Percentiles rank a stretch among this genome's conserved stretches.
Evolutionary conservation across 1,139 yeast species (phyloP).

Genomic region (Ogataea hybrid): DNA sequence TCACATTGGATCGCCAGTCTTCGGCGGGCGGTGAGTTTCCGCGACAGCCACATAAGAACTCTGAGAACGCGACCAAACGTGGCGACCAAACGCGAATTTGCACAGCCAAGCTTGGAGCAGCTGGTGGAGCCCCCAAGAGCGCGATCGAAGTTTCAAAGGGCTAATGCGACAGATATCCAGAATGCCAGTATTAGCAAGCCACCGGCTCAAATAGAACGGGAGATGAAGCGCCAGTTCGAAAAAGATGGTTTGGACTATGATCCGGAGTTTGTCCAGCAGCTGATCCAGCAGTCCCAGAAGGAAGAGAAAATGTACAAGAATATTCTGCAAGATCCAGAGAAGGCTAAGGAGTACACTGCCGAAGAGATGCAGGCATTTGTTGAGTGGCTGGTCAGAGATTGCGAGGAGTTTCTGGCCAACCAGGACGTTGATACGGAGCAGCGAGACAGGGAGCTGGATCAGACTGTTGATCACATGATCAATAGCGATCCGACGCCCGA

Average conservation of each 20-base stretch:
- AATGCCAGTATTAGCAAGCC: constrained; percentile 13
- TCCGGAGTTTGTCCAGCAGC: constrained; percentile 25
- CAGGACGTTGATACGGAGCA: constrained; percentile 9
- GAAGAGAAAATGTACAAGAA: constrained; percentile 19
- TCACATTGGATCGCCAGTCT: background rate
- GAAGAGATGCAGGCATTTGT: constrained; percentile 24
- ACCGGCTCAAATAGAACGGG: constrained; percentile 27
- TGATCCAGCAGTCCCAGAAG: constrained; percentile 25
- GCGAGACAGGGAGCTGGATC: constrained; percentile 2
- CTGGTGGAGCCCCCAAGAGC: background rate
- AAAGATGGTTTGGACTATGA: constrained; percentile 30
- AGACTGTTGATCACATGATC: constrained; percentile 11
- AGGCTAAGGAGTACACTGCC: constrained; percentile 15
- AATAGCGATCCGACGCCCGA: constrained; percentile 12
- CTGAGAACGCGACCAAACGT: background rate
- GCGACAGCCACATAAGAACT: background rate
- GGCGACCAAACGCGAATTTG: background rate
- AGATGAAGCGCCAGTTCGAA: constrained; percentile 23
- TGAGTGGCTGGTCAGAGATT: constrained; percentile 30
- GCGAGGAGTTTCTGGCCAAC: constrained; percentile 14
- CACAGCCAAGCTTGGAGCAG: background rate
- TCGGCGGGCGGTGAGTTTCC: background rate
- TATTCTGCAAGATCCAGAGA: constrained; percentile 18
- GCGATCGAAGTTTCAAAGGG: background rate
- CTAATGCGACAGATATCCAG: background rate